Evolutionary conservation across 306 rosid genomes (phyloP).

Genomic region (Vicia faba): DNA sequence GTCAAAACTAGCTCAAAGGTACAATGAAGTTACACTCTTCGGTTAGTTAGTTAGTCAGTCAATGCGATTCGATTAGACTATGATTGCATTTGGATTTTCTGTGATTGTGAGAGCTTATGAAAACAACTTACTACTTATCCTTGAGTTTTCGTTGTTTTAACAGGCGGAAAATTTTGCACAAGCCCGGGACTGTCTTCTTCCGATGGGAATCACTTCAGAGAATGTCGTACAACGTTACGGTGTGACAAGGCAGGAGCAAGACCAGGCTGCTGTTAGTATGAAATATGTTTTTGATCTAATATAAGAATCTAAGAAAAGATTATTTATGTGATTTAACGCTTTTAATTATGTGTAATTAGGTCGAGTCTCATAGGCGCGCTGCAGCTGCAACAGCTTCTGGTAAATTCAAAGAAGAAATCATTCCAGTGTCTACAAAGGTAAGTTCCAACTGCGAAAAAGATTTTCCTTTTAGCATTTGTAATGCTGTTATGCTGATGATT

Average conservation of each 20-base stretch:
- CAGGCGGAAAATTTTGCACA: slow-evolving; percentile 62
- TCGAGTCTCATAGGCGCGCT: slow-evolving; percentile 87
- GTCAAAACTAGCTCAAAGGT: slow-evolving; percentile 66
- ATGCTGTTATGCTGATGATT: slow-evolving; percentile 33
- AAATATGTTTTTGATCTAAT: slow-evolving; percentile 27
- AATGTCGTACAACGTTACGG: slow-evolving; percentile 82
- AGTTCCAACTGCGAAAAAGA: slow-evolving; percentile 34
- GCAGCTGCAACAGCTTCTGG: slow-evolving; percentile 81
- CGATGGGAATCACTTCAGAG: slow-evolving; percentile 93
- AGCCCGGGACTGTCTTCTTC: slow-evolving; percentile 89
- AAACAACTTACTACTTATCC: neutral
- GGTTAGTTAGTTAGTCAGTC: too few species aligned
- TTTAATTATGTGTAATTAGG: slow-evolving; percentile 44
- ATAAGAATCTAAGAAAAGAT: neutral
- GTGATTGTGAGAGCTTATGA: neutral
- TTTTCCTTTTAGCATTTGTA: slow-evolving; percentile 22
- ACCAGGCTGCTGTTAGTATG: slow-evolving; percentile 84
- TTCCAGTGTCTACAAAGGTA: slow-evolving; percentile 86
- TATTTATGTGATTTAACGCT: slow-evolving; percentile 3
- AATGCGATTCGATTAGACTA: too few species aligned
- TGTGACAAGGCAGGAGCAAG: slow-evolving; percentile 86
- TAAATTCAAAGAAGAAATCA: slow-evolving; percentile 87
- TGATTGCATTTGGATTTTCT: neutral
- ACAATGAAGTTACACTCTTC: slow-evolving; percentile 15
- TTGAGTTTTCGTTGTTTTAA: slow-evolving; percentile 13